Conservation (phyloP, 2,329 filamentous ascomycete species). For the Didymellaceae sp. region DNA sequence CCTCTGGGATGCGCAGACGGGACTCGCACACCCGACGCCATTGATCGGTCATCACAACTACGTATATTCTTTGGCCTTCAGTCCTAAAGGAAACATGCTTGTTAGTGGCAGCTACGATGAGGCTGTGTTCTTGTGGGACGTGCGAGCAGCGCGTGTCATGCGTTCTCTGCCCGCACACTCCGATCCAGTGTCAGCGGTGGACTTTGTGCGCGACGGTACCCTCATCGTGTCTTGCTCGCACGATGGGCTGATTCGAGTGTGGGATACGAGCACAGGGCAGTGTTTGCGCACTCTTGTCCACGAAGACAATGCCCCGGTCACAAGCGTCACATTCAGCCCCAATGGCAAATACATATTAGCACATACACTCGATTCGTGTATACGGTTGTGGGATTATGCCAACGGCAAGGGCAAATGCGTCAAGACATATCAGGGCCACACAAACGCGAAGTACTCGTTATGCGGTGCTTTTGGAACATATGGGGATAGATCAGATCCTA, state of each 20-base stretch:
- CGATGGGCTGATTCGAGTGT: conserved; percentile 79
- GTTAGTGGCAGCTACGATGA: conserved; percentile 96
- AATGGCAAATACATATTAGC: conserved; percentile 94
- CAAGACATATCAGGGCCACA: conserved; percentile 96
- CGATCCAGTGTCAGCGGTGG: conserved; percentile 91
- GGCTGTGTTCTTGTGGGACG: conserved; percentile 96
- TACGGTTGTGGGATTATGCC: conserved; percentile 95
- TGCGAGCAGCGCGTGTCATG: conserved; percentile 86
- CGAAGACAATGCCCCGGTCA: conserved; percentile 91
- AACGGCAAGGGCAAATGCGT: conserved; percentile 86
- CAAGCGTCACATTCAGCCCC: conserved; percentile 87
- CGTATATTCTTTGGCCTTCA: conserved; percentile 91
- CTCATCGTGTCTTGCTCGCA: conserved; percentile 90
- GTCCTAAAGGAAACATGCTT: conserved; percentile 97
- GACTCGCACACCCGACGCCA: conserved; percentile 64
- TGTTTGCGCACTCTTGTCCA: conserved; percentile 94
- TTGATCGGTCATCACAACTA: conserved; percentile 94
- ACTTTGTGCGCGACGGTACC: conserved; percentile 91
- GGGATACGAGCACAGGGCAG: conserved; percentile 95
- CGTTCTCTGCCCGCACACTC: conserved; percentile 90
- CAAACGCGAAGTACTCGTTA: conserved; percentile 84
- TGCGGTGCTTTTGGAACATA: conserved; percentile 81
- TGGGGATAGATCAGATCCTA: conserved; percentile 37
- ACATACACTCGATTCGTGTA: conserved; percentile 86
- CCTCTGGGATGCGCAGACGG: conserved; percentile 77